phyloP scores from a whole-genome alignment of 2,329 filamentous ascomycete species.

The Diplodia scrobiculata region DNA sequence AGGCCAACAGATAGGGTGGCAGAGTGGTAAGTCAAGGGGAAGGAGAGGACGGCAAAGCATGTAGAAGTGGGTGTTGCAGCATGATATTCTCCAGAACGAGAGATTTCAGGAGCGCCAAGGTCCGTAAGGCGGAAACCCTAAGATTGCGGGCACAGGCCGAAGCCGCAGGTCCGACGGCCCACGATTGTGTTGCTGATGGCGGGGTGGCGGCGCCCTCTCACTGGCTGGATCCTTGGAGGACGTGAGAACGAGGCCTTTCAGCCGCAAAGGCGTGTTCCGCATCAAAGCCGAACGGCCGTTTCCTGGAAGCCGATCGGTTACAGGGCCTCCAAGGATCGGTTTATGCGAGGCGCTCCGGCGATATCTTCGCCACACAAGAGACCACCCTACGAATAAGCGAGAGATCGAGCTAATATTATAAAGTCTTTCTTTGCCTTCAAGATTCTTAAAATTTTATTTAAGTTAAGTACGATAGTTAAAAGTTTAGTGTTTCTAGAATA shows the following conservation, averaged over 20 bases:
- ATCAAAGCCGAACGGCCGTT: slow-evolving; percentile 4
- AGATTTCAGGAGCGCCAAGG: slow-evolving; percentile 26
- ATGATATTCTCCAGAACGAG: slow-evolving; percentile 19
- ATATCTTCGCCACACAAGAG: too few species aligned
- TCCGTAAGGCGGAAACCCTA: slow-evolving; percentile 17
- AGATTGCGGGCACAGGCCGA: slow-evolving; percentile 5
- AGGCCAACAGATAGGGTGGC: background rate
- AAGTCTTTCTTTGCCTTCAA: too few species aligned
- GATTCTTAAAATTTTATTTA: too few species aligned
- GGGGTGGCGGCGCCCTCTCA: background rate
- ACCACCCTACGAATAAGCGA: too few species aligned
- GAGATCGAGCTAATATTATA: too few species aligned
- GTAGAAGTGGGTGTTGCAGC: background rate
- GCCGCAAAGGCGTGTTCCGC: slow-evolving; percentile 3
- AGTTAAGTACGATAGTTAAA: too few species aligned
- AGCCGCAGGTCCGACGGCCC: slow-evolving; percentile 11
- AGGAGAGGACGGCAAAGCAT: background rate
- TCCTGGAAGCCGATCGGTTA: slow-evolving; percentile 12
- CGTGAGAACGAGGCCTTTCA: slow-evolving; percentile 2
- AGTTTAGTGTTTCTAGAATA: too few species aligned
- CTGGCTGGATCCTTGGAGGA: background rate
- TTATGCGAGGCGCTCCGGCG: too few species aligned
- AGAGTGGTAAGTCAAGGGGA: slow-evolving; percentile 10
- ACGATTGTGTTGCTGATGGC: background rate
- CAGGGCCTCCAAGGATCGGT: too few species aligned